Evolutionary conservation across 495 filamentous ascomycete genomes (phyloP).

Genomic region (Penicillium taxi): DNA sequence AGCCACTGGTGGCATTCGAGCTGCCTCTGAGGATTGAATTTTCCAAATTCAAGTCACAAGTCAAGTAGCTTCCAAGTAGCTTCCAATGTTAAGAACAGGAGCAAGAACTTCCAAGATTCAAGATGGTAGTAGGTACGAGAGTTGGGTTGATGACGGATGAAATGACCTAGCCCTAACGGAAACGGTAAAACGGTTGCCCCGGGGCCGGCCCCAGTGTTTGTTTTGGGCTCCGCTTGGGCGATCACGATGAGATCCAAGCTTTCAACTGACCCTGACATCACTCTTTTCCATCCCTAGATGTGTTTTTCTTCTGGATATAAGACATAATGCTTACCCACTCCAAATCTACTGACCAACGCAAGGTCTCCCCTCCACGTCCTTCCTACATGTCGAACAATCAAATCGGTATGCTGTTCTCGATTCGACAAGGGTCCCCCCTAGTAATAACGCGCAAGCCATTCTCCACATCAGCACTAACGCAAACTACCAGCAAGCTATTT

Average conservation of each 20-base stretch:
- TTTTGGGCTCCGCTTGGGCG: slow-evolving; percentile 14
- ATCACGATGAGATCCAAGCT: slow-evolving; percentile 6
- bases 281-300: slow-evolving; percentile 3
- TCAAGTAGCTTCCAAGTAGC: too few species aligned
- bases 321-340: slow-evolving; percentile 35
- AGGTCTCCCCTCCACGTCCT: slow-evolving; percentile 64
- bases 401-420: slow-evolving; percentile 55
- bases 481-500: slow-evolving; percentile 57
- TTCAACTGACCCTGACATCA: slow-evolving; percentile 11
- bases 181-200: slow-evolving; percentile 18
- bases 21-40: too few species aligned
- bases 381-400: slow-evolving; percentile 82
- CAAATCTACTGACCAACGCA: slow-evolving; percentile 38
- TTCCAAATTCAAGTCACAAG: too few species aligned
- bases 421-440: background rate
- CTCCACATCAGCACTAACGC: slow-evolving; percentile 7
- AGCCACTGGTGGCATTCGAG: too few species aligned
- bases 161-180: slow-evolving; percentile 16
- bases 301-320: slow-evolving; percentile 3
- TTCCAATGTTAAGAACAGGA: too few species aligned
- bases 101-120: too few species aligned
- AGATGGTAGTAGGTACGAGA: too few species aligned
- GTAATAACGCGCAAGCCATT: background rate
- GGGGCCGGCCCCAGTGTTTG: slow-evolving; percentile 23
- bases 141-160: too few species aligned